Evolutionary conservation across 345 rosid species (phyloP), one percentile per base, ranked within the genome.

Genomic region (Carallia brachiata): DNA sequence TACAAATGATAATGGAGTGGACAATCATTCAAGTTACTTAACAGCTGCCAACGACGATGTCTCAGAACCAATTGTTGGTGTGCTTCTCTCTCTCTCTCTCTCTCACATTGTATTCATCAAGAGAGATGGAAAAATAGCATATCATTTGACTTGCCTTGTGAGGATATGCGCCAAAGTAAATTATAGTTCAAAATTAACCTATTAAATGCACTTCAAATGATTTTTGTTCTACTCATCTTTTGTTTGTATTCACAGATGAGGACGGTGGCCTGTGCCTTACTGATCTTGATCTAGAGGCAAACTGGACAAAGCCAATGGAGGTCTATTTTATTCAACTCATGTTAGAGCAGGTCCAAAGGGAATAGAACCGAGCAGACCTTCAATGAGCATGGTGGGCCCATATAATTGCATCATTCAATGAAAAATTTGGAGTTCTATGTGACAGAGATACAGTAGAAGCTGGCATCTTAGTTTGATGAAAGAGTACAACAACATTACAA

Each of bases 301-400:
- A n/a, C 63, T 81, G 84, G 84, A 74, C 84, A 57, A 68, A 77
- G 61, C 8, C 13, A 23, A 67, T 76, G 79, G 75, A 76, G 34
- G 68, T 63, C 2, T 71, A 61, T 48, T 76, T 66, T 52, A 76
- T 76, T 65, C 63, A 71, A 59, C 79, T 76, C 50, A 52, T 76
- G 65, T 34, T 67, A 62, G 75, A 71, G 68, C 68, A 58, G 55
- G 78, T 75, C 37, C 53, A 53, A 40, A 59, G 78, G 79, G 55
- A 70, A 70, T 19, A 61, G 44, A 55, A 52, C 66, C 36, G 67
- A 36, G 61, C 52, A 59, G 55, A 75, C 74, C 31, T 70, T 75
- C 12, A 59, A 53, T 9, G 71, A 70, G 50, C 68, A 70, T 39
- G 75, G 71, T 75, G 79, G 79, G 55, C 70, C 50, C 53, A 64